Percentiles rank a stretch among this genome's conserved stretches.
phyloP scores from a whole-genome alignment of 1,139 yeast species.

The Suhomyces bokatorum region DNA sequence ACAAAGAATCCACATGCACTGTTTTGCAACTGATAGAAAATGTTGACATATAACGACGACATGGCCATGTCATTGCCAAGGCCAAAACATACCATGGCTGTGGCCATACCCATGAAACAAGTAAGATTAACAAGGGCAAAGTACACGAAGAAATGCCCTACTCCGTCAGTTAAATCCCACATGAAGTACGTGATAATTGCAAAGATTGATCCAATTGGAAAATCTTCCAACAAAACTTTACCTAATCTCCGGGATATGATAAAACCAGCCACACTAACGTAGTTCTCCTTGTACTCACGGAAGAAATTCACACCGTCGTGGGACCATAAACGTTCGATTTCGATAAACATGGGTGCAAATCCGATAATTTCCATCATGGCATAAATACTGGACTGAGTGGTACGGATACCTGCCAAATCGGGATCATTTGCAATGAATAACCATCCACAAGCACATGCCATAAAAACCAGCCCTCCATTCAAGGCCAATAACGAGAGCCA shows the following conservation, averaged over 20 bases:
- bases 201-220: slow-evolving; percentile 23
- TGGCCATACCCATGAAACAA: slow-evolving; percentile 23
- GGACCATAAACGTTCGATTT: slow-evolving; percentile 24
- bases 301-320: slow-evolving; percentile 24
- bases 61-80: slow-evolving; percentile 20
- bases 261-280: slow-evolving; percentile 24
- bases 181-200: slow-evolving; percentile 25
- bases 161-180: slow-evolving; percentile 26
- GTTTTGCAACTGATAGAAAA: slow-evolving; percentile 27
- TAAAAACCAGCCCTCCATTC: slow-evolving; percentile 20
- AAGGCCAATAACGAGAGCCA: slow-evolving; percentile 20
- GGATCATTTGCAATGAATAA: slow-evolving; percentile 22
- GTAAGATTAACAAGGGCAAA: slow-evolving; percentile 20
- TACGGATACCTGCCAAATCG: slow-evolving; percentile 23
- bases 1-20: slow-evolving; percentile 30
- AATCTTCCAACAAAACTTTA: slow-evolving; percentile 23
- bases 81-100: slow-evolving; percentile 25
- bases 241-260: slow-evolving; percentile 24
- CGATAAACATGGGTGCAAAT: slow-evolving; percentile 26
- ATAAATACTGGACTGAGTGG: slow-evolving; percentile 23
- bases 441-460: slow-evolving; percentile 25
- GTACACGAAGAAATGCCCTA: slow-evolving; percentile 22
- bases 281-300: slow-evolving; percentile 24
- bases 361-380: slow-evolving; percentile 27
- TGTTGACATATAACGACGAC: slow-evolving; percentile 20